Evolutionary conservation across 345 rosid species (phyloP).

Genomic region (Conringia planisiliqua): DNA sequence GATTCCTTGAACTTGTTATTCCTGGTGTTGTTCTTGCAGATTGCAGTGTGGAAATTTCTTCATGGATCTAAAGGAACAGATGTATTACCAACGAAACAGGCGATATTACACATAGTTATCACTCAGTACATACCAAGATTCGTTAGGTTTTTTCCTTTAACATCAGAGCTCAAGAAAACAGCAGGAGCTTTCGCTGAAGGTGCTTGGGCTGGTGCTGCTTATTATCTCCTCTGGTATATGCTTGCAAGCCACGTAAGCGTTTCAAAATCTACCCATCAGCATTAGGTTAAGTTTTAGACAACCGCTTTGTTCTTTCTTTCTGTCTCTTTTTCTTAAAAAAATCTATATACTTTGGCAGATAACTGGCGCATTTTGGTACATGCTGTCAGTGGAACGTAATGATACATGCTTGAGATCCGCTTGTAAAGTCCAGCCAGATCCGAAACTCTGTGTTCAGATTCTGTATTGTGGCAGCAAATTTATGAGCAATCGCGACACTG

Average conservation of each 20-base stretch:
- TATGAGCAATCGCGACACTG: constrained; percentile 37
- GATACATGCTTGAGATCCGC: constrained; percentile 67
- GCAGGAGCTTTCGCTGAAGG: constrained; percentile 84
- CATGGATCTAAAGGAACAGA: constrained; percentile 51
- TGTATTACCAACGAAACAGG: constrained; percentile 58
- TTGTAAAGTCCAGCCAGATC: constrained; percentile 38
- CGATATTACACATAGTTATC: constrained; percentile 53
- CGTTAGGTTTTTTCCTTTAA: constrained; percentile 62
- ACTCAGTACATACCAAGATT: constrained; percentile 77
- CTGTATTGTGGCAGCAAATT: constrained; percentile 67
- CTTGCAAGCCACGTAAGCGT: constrained; percentile 80
- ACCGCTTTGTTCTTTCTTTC: not conserved
- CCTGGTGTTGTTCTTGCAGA: constrained; percentile 36
- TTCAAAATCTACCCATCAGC: not conserved
- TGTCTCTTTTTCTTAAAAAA: not conserved
- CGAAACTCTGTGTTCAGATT: constrained; percentile 42
- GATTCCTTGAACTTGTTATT: not conserved
- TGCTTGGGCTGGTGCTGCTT: constrained; percentile 80
- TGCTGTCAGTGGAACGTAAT: constrained; percentile 76
- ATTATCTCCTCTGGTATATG: constrained; percentile 86
- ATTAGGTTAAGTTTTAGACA: not conserved
- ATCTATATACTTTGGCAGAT: constrained; percentile 43
- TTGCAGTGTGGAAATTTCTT: constrained; percentile 70
- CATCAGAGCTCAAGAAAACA: constrained; percentile 77
- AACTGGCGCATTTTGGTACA: constrained; percentile 83